Base-by-base conservation (phyloP, 208 protist species). In the Strigomonas galati region DNA sequence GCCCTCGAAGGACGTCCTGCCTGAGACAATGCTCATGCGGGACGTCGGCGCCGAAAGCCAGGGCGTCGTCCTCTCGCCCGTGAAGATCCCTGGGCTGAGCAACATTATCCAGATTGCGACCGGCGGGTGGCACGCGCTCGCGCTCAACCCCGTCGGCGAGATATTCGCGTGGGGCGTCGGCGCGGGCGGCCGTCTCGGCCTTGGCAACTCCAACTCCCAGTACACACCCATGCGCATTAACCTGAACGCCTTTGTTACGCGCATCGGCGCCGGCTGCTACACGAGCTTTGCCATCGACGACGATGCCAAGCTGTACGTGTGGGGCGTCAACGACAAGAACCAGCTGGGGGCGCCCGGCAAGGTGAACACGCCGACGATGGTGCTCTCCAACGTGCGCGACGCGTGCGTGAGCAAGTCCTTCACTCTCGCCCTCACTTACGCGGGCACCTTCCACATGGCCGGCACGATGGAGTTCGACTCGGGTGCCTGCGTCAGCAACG, bases 111-210 rank as follows among this genome's bases (percentile, higher is more conserved):
- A 82, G 28, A 58, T 94, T 9, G 83, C 81, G 27, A 81, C 88
- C 3, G 82, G 81, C 24, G 72, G 78, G 32, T 94, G 85, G 85
- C 88, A 94, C 72, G 80, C 78, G 31, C 56, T 89, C 44, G 88
- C 88, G 12, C 75, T 94, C 21, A 92, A 88, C 65, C 77, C 81
- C 24, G 74, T 85, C 52, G 89, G 89, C 12, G 83, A 91, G 52
- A 76, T 94, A 23, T 94, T 76, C 63, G 64, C 71, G 14, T 92
- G 89, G 85, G 89, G 89, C 27, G 59, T 92, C 35, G 85, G 89
- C 23, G 65, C 62, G 1, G 68, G 72, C 49, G 89, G 85, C 6
- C 78, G 89, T 2, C 77, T 94, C 7, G 89, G 89, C 30, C 64
- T 76, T 37, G 81, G 84, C 14, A 63, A 65, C 56, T 66, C 66